Base-by-base conservation (phyloP, 2,329 filamentous ascomycete species). In the Monosporascus ibericus region DNA sequence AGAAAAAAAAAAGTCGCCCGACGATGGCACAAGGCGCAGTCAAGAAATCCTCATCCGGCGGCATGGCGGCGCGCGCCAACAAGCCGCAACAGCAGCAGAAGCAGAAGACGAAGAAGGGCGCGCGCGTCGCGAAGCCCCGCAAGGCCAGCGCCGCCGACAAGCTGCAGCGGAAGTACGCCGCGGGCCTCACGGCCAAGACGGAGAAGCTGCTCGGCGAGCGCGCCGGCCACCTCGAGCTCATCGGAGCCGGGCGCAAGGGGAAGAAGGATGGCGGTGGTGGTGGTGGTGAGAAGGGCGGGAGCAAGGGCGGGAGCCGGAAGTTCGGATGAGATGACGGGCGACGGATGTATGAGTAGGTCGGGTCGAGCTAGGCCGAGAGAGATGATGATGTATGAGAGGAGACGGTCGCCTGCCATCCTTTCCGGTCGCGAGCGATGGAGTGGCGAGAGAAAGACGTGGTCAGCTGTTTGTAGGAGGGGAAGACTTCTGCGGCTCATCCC, bases 121-220 rank as follows among this genome's bases (percentile, higher is more conserved):
- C 69, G 20, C 65, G 61, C 55, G 60, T 62, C 34, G 50, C 52
- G 38, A 64, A 62, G 56, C 42, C 60, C 25, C 62, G 61, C 53
- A 64, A 60, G 53, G 52, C 54, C 60, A 66, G 66, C 25, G 66
- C 63, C 18, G 70, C 77, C 59, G 78, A 81, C 69, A 80, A 78
- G 71, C 60, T 75, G 58, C 75, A 76, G 69, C 75, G 74, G 61
- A 81, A 81, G 67, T 78, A 78, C 64, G 75, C 78, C 14, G 73
- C 77, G 3, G 80, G 79, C 47, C 71, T 84, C 63, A 74, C 72
- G 44, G 72, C 71, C 53, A 73, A 74, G 70, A 84, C 81, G 34
- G 81, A 84, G 72, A 71, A 73, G 56, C 70, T 84, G 63, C 72
- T 84, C 40, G 80, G 80, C 54, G 78, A 83, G 71, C 70, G 80